These are phyloP conservation scores for Rutstroemia sp. DNA, from an alignment of 2,329 filamentous ascomycete genomes.

Conservation along the genomic window DNA sequence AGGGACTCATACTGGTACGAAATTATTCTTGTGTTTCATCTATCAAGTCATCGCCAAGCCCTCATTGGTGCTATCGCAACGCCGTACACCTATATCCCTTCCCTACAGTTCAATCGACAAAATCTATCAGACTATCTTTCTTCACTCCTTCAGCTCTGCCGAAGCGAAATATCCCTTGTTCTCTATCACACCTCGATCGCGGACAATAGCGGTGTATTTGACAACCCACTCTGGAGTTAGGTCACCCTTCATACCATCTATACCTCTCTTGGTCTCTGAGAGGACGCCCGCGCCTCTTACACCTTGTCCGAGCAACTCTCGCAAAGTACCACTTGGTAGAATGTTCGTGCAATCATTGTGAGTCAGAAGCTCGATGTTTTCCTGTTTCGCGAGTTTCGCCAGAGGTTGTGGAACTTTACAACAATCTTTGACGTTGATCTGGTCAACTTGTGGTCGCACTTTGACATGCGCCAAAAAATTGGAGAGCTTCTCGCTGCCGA, in stretches of 20 bases:
- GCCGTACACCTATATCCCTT: neutral
- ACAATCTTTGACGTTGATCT: constrained; percentile 94
- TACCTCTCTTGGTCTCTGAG: constrained; percentile 38
- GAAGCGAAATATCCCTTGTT: constrained; percentile 96
- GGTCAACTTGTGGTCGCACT: constrained; percentile 75
- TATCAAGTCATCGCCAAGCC: neutral
- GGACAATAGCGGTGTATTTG: constrained; percentile 94
- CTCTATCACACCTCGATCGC: constrained; percentile 90
- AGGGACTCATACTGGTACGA: neutral
- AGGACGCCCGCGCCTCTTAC: constrained; percentile 69
- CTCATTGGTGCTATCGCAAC: neutral
- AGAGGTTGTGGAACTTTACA: constrained; percentile 90
- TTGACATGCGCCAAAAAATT: constrained; percentile 23
- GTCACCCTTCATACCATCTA: constrained; percentile 62
- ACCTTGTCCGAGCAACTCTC: constrained; percentile 72
- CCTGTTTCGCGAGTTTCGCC: constrained; percentile 72
- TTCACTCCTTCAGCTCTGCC: constrained; percentile 55
- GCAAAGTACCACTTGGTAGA: constrained; percentile 73
- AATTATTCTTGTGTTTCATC: too few relatives aligned
- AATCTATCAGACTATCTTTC: neutral
- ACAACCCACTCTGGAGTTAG: constrained; percentile 89
- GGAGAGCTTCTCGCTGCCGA: constrained; percentile 49
- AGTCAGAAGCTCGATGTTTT: constrained; percentile 80
- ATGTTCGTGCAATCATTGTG: constrained; percentile 94
- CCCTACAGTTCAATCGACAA: neutral